Percentiles rank a stretch among this genome's conserved stretches.
phyloP scores from a whole-genome alignment of 2,329 filamentous ascomycete species.

The Ascochyta viciae-villosae region DNA sequence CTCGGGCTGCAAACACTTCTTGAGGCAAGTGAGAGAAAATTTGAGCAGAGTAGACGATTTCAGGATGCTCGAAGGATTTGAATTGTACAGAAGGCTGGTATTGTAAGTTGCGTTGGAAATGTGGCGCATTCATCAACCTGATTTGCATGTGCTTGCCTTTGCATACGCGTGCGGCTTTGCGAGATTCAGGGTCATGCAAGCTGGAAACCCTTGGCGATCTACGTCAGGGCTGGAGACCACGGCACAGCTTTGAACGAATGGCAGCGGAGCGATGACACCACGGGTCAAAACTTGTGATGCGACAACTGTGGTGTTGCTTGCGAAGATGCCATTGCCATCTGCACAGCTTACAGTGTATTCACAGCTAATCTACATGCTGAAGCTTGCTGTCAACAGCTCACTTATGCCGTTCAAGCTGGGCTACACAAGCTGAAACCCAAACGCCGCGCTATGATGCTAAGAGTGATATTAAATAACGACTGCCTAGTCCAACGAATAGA shows the following conservation, averaged over 20 bases:
- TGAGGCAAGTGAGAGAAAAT: slow-evolving; percentile 11
- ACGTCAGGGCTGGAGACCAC: slow-evolving; percentile 29
- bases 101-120: not conserved
- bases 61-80: not conserved
- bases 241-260: slow-evolving; percentile 6
- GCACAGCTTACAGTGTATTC: not conserved
- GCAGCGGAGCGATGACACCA: slow-evolving; percentile 1
- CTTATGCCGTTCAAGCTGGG: not conserved
- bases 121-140: slow-evolving; percentile 9
- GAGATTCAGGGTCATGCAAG: slow-evolving; percentile 12
- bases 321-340: not conserved
- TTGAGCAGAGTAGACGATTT: not conserved
- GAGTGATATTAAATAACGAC: not conserved
- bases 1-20: slow-evolving; percentile 20
- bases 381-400: not conserved
- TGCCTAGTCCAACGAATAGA: not conserved
- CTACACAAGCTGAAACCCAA: not conserved
- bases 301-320: slow-evolving; percentile 7
- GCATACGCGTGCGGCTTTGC: slow-evolving; percentile 11
- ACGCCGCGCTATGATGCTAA: slow-evolving; percentile 23
- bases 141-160: slow-evolving; percentile 13
- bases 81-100: not conserved
- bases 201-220: slow-evolving; percentile 21
- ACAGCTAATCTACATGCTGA: not conserved
- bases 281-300: not conserved